Conservation (phyloP, 164 flowering plant species). For the Tinospora cordifolia region DNA sequence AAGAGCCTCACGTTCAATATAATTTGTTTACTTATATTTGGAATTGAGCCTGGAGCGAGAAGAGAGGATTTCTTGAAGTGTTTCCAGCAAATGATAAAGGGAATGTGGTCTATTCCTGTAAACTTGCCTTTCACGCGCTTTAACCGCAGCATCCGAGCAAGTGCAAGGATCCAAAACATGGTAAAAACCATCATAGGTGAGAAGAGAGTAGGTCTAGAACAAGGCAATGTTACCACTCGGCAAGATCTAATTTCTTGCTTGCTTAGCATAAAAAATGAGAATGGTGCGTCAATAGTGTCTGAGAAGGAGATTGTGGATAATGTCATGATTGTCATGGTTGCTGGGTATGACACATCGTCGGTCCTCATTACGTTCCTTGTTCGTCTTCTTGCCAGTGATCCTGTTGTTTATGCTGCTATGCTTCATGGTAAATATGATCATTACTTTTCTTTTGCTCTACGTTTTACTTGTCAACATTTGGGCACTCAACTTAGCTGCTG, state of each 20-base stretch:
- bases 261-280: conserved; percentile 29
- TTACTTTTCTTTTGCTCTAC: background rate
- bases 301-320: conserved; percentile 57
- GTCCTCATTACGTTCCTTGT: conserved; percentile 48
- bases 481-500: background rate
- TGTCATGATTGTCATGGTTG: conserved; percentile 44
- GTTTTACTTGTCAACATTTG: background rate
- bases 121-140: conserved; percentile 59
- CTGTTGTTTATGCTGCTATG: conserved; percentile 23
- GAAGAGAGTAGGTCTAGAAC: too few relatives aligned
- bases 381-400: conserved; percentile 32
- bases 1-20: conserved; percentile 63
- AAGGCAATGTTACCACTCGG: conserved; percentile 28
- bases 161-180: conserved; percentile 23
- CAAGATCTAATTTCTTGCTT: conserved; percentile 52
- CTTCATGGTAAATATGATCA: conserved; percentile 15
- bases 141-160: conserved; percentile 48
- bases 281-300: conserved; percentile 19
- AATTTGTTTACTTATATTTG: conserved; percentile 49
- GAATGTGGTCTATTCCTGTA: conserved; percentile 57
- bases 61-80: conserved; percentile 26
- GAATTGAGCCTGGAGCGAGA: conserved; percentile 33
- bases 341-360: conserved; percentile 54
- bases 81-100: conserved; percentile 46
- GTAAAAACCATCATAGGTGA: too few relatives aligned